These are phyloP conservation scores for Extremus antarcticus DNA, from an alignment of 495 filamentous ascomycete genomes.

Conservation along the genomic window DNA sequence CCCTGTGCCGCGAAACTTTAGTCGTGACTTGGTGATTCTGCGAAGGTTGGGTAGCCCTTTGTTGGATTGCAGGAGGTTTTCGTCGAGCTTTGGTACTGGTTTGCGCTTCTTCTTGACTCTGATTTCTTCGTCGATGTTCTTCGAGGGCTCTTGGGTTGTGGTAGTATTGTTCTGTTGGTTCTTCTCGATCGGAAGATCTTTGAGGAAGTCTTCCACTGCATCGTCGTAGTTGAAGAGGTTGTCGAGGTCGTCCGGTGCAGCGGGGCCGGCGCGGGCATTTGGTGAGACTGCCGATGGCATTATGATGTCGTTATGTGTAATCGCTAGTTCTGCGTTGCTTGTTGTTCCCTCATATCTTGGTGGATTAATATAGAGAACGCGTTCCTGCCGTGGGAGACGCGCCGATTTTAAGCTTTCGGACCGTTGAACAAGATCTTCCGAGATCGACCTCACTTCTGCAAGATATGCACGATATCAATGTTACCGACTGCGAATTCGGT, in stretches of 20 bases:
- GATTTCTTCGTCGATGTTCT: slow-evolving; percentile 69
- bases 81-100: slow-evolving; percentile 77
- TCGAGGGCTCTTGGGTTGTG: slow-evolving; percentile 30
- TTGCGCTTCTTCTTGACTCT: slow-evolving; percentile 63
- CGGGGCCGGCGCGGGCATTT: neutral
- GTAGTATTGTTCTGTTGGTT: slow-evolving; percentile 6
- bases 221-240: slow-evolving; percentile 64
- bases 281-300: slow-evolving; percentile 10
- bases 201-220: slow-evolving; percentile 40
- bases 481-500: no score
- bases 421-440: no score
- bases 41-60: slow-evolving; percentile 76
- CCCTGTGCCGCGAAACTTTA: slow-evolving; percentile 85
- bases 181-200: slow-evolving; percentile 26
- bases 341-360: no score
- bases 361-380: no score
- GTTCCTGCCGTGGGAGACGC: no score
- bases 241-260: slow-evolving; percentile 21
- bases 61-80: slow-evolving; percentile 62
- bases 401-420: no score
- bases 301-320: neutral
- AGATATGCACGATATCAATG: no score
- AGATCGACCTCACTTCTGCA: no score
- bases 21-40: slow-evolving; percentile 52
- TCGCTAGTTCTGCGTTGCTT: neutral